Conservation (phyloP, 371 early-diverging fungal species). For the Apophysomyces ossiformis region DNA sequence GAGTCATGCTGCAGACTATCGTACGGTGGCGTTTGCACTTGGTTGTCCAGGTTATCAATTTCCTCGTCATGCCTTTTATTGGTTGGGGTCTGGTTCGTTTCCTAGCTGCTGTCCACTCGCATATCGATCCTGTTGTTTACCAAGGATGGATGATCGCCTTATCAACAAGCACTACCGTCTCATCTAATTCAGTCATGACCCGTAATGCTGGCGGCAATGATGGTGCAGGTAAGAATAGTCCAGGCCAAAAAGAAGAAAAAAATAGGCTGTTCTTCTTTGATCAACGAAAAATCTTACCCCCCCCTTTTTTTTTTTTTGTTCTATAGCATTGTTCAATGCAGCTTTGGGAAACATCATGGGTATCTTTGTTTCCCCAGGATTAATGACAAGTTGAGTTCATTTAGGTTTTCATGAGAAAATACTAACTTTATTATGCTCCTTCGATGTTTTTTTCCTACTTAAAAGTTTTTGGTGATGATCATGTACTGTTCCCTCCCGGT, state of each 20-base stretch:
- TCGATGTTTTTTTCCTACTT: not conserved
- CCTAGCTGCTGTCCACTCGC: conserved; percentile 46
- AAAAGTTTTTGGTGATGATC: conserved; percentile 43
- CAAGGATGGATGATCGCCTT: conserved; percentile 73
- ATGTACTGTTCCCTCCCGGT: conserved; percentile 42
- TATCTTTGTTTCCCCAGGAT: conserved; percentile 71
- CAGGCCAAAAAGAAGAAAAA: not conserved
- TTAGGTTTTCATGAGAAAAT: not conserved
- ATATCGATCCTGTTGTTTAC: conserved; percentile 58
- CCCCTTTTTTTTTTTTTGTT: not conserved
- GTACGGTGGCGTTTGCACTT: conserved; percentile 67
- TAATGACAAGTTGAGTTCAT: conserved; percentile 52
- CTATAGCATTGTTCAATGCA: conserved; percentile 66
- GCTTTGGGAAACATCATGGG: conserved; percentile 72
- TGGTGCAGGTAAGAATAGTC: conserved; percentile 42
- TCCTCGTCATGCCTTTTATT: conserved; percentile 64
- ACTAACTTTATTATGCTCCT: not conserved
- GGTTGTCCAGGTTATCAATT: conserved; percentile 63
- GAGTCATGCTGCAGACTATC: conserved; percentile 60
- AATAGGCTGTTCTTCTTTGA: not conserved
- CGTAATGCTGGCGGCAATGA: conserved; percentile 73
- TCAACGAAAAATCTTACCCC: not conserved
- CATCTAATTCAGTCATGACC: conserved; percentile 81
- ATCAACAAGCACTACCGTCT: conserved; percentile 77
- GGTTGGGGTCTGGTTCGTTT: conserved; percentile 62